phyloP scores from a whole-genome alignment of 257 asterid genomes.

The Asclepias syriaca region DNA sequence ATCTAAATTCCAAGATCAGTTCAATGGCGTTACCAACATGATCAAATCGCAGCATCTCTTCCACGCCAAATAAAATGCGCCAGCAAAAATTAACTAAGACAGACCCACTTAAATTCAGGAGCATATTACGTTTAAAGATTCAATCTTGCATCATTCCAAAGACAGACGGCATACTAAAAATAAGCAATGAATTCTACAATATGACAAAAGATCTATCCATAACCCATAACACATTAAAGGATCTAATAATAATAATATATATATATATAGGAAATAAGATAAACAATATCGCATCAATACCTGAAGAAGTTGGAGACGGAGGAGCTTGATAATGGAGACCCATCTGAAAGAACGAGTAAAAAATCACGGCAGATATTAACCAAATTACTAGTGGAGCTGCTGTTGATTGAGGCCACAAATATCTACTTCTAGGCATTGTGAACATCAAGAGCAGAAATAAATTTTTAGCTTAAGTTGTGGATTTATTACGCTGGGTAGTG shows the following conservation, averaged over 20 bases:
- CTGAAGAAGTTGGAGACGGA: slow-evolving; percentile 20
- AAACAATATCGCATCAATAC: slow-evolving; percentile 6
- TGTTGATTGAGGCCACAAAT: slow-evolving; percentile 30
- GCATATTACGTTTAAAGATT: background rate
- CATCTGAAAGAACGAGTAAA: slow-evolving; percentile 50
- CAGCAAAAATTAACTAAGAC: background rate
- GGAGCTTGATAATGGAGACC: slow-evolving; percentile 32
- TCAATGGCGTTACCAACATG: background rate
- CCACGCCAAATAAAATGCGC: background rate
- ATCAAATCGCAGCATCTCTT: background rate
- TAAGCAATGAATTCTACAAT: background rate
- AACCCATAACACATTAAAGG: background rate
- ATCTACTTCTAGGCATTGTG: slow-evolving; percentile 31
- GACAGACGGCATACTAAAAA: background rate
- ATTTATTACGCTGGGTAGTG: background rate
- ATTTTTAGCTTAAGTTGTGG: background rate
- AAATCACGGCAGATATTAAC: slow-evolving; percentile 43
- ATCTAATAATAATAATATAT: too few species aligned
- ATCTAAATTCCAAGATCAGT: background rate
- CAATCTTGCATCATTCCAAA: background rate
- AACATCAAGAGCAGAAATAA: too few species aligned
- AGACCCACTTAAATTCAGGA: background rate
- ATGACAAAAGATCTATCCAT: background rate
- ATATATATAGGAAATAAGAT: background rate
- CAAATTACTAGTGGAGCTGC: slow-evolving; percentile 46